Evolutionary conservation across 352 stramenopile genomes (phyloP).

Genomic region (Aphanomyces euteiches): DNA sequence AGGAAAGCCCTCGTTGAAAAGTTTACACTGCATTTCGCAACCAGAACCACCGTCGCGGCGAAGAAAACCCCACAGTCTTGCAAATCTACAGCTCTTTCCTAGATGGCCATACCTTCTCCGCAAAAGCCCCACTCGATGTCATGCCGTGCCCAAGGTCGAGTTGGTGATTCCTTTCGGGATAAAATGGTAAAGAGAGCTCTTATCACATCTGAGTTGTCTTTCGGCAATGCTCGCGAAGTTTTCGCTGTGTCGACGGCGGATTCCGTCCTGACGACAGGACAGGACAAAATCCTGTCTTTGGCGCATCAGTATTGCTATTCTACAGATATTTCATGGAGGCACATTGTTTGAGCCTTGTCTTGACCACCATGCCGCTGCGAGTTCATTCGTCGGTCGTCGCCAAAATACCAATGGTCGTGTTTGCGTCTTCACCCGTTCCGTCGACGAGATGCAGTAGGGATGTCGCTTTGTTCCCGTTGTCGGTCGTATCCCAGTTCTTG

Average conservation of each 20-base stretch:
- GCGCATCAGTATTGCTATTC: conserved; percentile 44
- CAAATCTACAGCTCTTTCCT: conserved; percentile 83
- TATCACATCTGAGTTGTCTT: no score
- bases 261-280: conserved; percentile 66
- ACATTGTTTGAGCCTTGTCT: conserved; percentile 67
- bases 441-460: conserved; percentile 67
- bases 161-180: conserved; percentile 80
- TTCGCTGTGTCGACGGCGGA: conserved; percentile 63
- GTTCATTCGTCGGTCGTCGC: conserved; percentile 50
- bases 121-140: conserved; percentile 69
- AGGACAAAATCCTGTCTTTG: conserved; percentile 65
- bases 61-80: conserved; percentile 66
- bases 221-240: conserved; percentile 33
- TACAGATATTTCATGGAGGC: conserved; percentile 81
- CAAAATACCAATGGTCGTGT: conserved; percentile 40
- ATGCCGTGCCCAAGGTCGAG: conserved; percentile 83
- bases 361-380: conserved; percentile 54
- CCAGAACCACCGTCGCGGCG: conserved; percentile 49
- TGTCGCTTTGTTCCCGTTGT: conserved; percentile 55
- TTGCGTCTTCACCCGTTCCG: conserved; percentile 59
- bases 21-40: conserved; percentile 67
- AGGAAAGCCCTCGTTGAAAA: conserved; percentile 54
- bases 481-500: conserved; percentile 75
- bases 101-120: conserved; percentile 65
- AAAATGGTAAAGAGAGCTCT: conserved; percentile 88